Conservation (phyloP, 331 rosid genomes). For the Rhamnella rubrinervis region DNA sequence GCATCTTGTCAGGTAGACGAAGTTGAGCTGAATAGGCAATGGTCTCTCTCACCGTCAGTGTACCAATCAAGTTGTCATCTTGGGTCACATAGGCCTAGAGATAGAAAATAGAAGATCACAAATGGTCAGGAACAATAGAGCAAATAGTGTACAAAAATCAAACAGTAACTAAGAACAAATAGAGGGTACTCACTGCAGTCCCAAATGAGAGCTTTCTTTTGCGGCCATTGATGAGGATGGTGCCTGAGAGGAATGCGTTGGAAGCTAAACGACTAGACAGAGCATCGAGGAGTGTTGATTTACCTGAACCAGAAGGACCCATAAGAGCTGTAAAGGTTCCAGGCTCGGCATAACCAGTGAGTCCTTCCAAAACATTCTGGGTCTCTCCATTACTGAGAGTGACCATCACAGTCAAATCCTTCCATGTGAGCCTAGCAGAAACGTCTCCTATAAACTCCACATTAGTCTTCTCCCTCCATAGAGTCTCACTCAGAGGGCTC, state of each 20-base stretch:
- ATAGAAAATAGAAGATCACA: background rate
- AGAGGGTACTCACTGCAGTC: conserved; percentile 63
- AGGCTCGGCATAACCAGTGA: conserved; percentile 92
- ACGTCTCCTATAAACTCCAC: conserved; percentile 71
- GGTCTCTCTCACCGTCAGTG: conserved; percentile 83
- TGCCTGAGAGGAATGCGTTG: conserved; percentile 82
- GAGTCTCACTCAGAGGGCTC: conserved; percentile 91
- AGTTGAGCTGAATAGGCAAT: conserved; percentile 76
- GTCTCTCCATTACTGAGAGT: conserved; percentile 76
- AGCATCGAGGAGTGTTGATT: conserved; percentile 92
- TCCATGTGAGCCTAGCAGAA: conserved; percentile 93
- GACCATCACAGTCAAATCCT: conserved; percentile 93
- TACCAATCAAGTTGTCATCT: conserved; percentile 95
- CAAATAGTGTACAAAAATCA: background rate
- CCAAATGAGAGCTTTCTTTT: conserved; percentile 93
- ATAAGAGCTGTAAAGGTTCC: conserved; percentile 86
- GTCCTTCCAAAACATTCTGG: conserved; percentile 75
- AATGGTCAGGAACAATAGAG: background rate
- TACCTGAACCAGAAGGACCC: conserved; percentile 99
- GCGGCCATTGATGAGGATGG: conserved; percentile 84
- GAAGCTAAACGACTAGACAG: conserved; percentile 92
- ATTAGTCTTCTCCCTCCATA: conserved; percentile 78
- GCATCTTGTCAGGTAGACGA: conserved; percentile 76
- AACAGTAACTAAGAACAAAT: background rate
- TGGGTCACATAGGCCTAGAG: conserved; percentile 96